phyloP scores from a whole-genome alignment of 1,284 basidiomycete genomes.

The Sanghuangporus weigelae region DNA sequence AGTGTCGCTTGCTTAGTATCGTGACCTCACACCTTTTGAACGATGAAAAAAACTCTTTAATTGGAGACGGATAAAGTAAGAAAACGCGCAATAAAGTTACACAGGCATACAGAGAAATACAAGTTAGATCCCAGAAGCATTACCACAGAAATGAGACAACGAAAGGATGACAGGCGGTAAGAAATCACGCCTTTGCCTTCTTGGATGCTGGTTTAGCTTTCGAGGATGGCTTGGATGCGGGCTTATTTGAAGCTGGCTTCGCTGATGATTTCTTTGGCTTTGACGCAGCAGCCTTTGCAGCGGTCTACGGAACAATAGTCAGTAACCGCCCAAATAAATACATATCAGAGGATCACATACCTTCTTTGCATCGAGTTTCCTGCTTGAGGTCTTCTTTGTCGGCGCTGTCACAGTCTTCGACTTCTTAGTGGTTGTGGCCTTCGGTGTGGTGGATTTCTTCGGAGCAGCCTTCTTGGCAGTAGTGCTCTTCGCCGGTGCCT shows the following conservation, averaged over 20 bases:
- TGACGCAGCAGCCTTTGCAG: slow-evolving; percentile 27
- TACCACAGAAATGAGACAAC: background rate
- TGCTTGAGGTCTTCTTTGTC: slow-evolving; percentile 36
- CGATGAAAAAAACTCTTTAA: background rate
- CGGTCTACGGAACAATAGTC: slow-evolving; percentile 21
- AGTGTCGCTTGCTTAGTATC: slow-evolving; percentile 62
- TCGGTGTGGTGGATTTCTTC: slow-evolving; percentile 29
- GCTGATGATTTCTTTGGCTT: slow-evolving; percentile 26
- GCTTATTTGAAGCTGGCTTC: slow-evolving; percentile 18
- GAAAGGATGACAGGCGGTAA: background rate
- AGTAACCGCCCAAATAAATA: background rate
- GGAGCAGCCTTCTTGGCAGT: slow-evolving; percentile 13
- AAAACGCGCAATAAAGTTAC: slow-evolving; percentile 13
- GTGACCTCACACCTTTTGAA: slow-evolving; percentile 1
- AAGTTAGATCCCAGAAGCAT: background rate
- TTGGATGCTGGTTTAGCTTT: slow-evolving; percentile 19
- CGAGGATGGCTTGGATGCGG: slow-evolving; percentile 26
- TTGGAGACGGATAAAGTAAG: slow-evolving; percentile 8
- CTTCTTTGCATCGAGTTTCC: slow-evolving; percentile 39
- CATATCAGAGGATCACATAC: slow-evolving; percentile 18
- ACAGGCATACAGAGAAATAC: slow-evolving; percentile 17
- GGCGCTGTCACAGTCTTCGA: slow-evolving; percentile 18
- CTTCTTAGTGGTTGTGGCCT: slow-evolving; percentile 21
- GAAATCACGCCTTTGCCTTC: slow-evolving; percentile 12
- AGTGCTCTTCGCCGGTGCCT: slow-evolving; percentile 1